Conservation (phyloP, 441 rosid species). For the Manihot esculenta region DNA sequence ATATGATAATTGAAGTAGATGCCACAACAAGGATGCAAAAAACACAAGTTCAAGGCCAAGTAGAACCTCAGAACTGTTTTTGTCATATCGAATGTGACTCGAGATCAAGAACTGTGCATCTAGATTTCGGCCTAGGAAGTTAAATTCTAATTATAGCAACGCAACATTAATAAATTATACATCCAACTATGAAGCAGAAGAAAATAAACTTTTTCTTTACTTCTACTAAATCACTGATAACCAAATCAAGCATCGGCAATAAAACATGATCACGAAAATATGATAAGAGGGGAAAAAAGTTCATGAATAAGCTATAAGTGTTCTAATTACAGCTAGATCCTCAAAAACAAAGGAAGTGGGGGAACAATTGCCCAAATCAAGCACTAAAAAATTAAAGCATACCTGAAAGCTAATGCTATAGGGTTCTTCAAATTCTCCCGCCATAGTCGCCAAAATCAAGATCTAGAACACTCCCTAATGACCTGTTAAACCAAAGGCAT, state of each 20-base stretch:
- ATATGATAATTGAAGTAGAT: background rate
- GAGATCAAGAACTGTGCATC: background rate
- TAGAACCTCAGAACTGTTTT: background rate
- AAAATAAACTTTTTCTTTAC: background rate
- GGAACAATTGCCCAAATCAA: too few relatives aligned
- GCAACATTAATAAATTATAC: background rate
- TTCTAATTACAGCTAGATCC: background rate
- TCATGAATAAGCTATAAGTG: background rate
- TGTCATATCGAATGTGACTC: background rate
- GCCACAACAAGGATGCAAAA: background rate
- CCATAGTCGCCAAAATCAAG: slow-evolving; percentile 42
- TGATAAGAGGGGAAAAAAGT: too few relatives aligned
- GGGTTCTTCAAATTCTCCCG: slow-evolving; percentile 65
- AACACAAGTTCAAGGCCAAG: background rate
- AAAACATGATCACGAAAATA: slow-evolving; percentile 11
- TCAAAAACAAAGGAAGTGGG: background rate
- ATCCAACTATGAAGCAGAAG: background rate
- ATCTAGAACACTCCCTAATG: slow-evolving; percentile 6
- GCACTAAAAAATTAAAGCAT: background rate
- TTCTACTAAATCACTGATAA: background rate
- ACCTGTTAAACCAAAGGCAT: slow-evolving; percentile 20
- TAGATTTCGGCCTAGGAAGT: background rate
- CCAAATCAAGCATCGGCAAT: slow-evolving; percentile 7
- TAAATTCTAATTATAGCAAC: background rate
- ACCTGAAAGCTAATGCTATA: slow-evolving; percentile 57